These are phyloP conservation scores for Aspergillus sp. DNA, from an alignment of 2,329 filamentous ascomycete species.

Conservation along the genomic window DNA sequence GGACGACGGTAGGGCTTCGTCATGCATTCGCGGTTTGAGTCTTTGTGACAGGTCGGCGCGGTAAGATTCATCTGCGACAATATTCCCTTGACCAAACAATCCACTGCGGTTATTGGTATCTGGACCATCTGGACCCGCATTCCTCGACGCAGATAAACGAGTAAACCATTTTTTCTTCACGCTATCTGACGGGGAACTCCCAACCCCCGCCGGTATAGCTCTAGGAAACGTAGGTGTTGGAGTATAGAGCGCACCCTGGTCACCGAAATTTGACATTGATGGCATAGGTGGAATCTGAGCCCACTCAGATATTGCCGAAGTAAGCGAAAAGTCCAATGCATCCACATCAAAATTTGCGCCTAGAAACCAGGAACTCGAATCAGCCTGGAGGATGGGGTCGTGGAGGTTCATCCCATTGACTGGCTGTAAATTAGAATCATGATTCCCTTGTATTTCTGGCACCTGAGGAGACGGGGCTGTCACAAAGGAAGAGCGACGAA, in stretches of 20 bases:
- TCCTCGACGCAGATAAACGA: no score
- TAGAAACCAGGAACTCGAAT: slow-evolving; percentile 18
- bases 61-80: slow-evolving; percentile 5
- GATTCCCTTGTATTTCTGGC: neutral
- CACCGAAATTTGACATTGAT: no score
- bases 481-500: neutral
- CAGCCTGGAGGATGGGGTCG: slow-evolving; percentile 3
- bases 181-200: no score
- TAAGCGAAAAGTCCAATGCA: slow-evolving; percentile 6
- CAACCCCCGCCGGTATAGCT: no score
- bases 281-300: no score
- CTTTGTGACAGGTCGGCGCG: no score
- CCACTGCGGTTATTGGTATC: no score
- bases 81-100: neutral
- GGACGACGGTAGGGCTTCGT: slow-evolving; percentile 15
- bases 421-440: neutral
- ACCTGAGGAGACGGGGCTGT: neutral
- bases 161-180: no score
- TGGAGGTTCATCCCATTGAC: slow-evolving; percentile 4
- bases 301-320: no score
- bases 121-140: no score
- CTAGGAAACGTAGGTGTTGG: no score
- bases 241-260: no score
- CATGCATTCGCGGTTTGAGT: slow-evolving; percentile 16
- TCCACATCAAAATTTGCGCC: slow-evolving; percentile 19